Percentiles rank a stretch among this genome's conserved stretches.
phyloP scores from a whole-genome alignment of 2,329 filamentous ascomycete species.

The Aspergillus viridinutans region DNA sequence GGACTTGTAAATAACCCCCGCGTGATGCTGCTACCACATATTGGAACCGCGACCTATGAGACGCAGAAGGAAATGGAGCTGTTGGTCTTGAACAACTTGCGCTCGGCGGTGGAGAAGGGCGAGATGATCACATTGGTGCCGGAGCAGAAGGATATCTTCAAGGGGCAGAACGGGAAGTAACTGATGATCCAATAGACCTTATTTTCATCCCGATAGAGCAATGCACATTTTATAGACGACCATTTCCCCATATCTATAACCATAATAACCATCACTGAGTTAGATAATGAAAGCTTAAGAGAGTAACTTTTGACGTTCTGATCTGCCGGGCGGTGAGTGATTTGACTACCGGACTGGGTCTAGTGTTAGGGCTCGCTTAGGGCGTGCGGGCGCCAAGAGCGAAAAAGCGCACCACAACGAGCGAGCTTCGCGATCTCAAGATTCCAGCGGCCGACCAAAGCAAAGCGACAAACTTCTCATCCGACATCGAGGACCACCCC shows the following conservation, averaged over 20 bases:
- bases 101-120: constrained; percentile 53
- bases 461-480: constrained; percentile 37
- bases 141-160: constrained; percentile 50
- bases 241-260: background rate
- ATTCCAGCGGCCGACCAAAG: constrained; percentile 31
- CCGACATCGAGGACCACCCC: constrained; percentile 40
- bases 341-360: constrained; percentile 13
- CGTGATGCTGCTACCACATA: constrained; percentile 56
- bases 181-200: background rate
- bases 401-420: constrained; percentile 39
- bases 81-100: constrained; percentile 55
- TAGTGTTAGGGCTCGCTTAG: constrained; percentile 44
- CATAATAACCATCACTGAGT: background rate
- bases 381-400: constrained; percentile 34
- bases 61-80: constrained; percentile 61
- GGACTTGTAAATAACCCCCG: constrained; percentile 43
- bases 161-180: background rate
- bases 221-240: background rate
- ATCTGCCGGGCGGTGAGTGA: constrained; percentile 17
- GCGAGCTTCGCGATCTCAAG: constrained; percentile 26
- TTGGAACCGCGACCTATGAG: constrained; percentile 58
- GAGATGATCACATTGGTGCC: constrained; percentile 57
- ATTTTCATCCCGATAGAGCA: background rate
- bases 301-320: background rate
- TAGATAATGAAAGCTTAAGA: background rate